Percentiles rank a stretch among this genome's conserved stretches.
These are phyloP conservation scores for Termitomyces sp. DNA, from an alignment of 768 basidiomycete species.

Conservation along the genomic window DNA sequence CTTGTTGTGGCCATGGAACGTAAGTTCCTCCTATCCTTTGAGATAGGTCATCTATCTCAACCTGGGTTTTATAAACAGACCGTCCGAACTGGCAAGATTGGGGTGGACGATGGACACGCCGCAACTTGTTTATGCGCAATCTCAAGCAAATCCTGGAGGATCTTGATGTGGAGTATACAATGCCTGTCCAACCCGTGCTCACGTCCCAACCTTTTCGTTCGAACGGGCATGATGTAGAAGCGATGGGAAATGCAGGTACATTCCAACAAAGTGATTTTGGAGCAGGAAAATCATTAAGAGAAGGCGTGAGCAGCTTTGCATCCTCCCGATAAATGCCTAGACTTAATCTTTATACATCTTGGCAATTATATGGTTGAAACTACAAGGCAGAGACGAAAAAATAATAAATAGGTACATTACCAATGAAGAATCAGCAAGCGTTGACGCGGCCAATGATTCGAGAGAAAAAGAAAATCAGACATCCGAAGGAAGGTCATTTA, in stretches of 20 bases:
- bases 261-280: conserved; percentile 18
- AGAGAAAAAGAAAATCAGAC: conserved; percentile 53
- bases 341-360: neutral
- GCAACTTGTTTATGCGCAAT: conserved; percentile 73
- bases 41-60: neutral
- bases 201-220: conserved; percentile 31
- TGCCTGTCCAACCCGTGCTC: conserved; percentile 72
- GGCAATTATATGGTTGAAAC: neutral
- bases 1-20: conserved; percentile 72
- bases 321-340: neutral
- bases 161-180: conserved; percentile 64
- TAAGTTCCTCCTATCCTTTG: conserved; percentile 29
- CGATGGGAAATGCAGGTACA: conserved; percentile 27
- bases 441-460: no score
- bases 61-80: conserved; percentile 29
- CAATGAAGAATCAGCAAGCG: neutral
- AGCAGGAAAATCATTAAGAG: conserved; percentile 8
- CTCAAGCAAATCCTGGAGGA: conserved; percentile 72
- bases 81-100: conserved; percentile 86
- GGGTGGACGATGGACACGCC: conserved; percentile 76
- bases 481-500: conserved; percentile 84
- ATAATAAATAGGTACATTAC: neutral
- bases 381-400: neutral
- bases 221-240: conserved; percentile 2
- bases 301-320: conserved; percentile 10